Base-by-base conservation (phyloP, 2,329 filamentous ascomycete genomes). In the Arthroderma uncinatum region DNA sequence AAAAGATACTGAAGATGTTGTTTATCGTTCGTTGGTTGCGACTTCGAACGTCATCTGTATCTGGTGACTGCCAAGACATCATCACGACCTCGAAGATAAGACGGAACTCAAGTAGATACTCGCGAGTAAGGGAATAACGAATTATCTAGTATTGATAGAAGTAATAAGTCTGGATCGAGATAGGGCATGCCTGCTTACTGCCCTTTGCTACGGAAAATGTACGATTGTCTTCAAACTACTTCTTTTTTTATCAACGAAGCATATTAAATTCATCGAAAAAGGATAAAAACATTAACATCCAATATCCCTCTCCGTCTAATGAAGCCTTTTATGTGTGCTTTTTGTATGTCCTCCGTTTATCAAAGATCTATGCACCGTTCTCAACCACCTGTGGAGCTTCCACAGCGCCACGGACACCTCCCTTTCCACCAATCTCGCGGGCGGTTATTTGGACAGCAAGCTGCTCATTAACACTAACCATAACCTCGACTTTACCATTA, bases 401-500 rank as follows among this genome's bases (percentile, higher is more conserved):
- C 52, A 82, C 68, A 55, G 67, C 71, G 52, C 87, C 89, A 64
- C 89, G 79, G 59, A 93, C 83, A 64, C 89, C 91, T 44, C 86
- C 86, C 78, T 95, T 92, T 59, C 83, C 87, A 62, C 92, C 91
- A 53, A 95, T 85, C 72, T 95, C 90, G 62, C 92, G 81, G 57
- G 86, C 84, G 42, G 91, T 87, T 63, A 95, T 79, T 53, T 86
- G 89, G 61, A 96, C 80, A 63, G 79, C 79, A 57, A 96, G 77
- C 70, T 97, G 90, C 25, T 82, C 85, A 57, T 80, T 82, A 62
- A 97, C 86, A 71, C 92, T 95, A 67, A 97, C 82, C 70, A 89
- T 94, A 56, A 97, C 84, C 79, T 98, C 93, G 63, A 98, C 83
- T 79, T 95, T 95, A 67, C 82, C 82, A 59, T 83, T 86, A 76